phyloP scores from a whole-genome alignment of 2,329 filamentous ascomycete genomes.

The Leptosphaerulina australis region DNA sequence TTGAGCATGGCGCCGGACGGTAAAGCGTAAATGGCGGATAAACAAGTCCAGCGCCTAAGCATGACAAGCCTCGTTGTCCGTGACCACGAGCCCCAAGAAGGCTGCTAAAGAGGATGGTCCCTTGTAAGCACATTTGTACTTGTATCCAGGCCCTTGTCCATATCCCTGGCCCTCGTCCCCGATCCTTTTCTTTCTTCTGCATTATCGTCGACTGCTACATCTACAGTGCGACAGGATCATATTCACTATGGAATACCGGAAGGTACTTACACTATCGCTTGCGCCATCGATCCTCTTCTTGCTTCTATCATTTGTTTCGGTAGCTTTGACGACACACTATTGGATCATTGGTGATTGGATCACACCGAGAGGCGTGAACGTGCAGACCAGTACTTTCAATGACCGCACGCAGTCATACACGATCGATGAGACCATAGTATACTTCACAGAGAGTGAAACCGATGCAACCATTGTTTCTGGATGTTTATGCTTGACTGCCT shows the following conservation, averaged over 20 bases:
- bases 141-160: constrained; percentile 9
- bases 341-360: constrained; percentile 43
- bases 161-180: constrained; percentile 2
- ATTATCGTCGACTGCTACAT: constrained; percentile 7
- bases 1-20: constrained; percentile 16
- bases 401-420: constrained; percentile 25
- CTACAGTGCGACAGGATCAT: constrained; percentile 9
- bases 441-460: constrained; percentile 32
- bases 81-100: constrained; percentile 17
- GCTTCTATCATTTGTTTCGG: constrained; percentile 36
- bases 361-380: constrained; percentile 26
- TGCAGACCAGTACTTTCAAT: constrained; percentile 24
- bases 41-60: constrained; percentile 11
- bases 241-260: constrained; percentile 29
- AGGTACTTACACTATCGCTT: constrained; percentile 31
- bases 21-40: constrained; percentile 11
- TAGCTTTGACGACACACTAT: constrained; percentile 38
- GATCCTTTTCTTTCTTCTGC: constrained; percentile 5
- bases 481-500: constrained; percentile 33
- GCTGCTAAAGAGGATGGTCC: constrained; percentile 8
- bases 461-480: constrained; percentile 38
- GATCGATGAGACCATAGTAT: constrained; percentile 36
- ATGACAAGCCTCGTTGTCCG: constrained; percentile 14
- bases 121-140: constrained; percentile 13
- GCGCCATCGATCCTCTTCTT: constrained; percentile 34